Evolutionary conservation across 257 asterid species (phyloP), one percentile per base, ranked within the genome.

Genomic region (Galeopsis tetrahit): DNA sequence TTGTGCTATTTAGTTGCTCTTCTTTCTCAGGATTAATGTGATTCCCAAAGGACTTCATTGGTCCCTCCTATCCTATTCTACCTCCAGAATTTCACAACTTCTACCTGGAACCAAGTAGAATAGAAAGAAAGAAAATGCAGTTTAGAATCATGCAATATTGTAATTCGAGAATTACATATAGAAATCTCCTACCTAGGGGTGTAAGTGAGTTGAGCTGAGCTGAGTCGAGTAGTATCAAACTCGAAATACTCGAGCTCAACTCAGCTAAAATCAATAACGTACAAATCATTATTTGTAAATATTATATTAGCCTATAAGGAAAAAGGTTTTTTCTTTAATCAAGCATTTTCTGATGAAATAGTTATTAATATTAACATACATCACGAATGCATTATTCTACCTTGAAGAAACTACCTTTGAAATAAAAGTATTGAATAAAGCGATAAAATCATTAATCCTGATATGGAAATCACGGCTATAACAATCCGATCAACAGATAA

Each of bases 11-110:
- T 58, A 86, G 76, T 3, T 82, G 83, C 44, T 91, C 95, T 63
- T 87, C 93, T 39, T 77, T 86, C 56, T 81, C 88, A 5, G 91
- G 88, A 79, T 89, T 81, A 15, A 89, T 67, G 83, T 86, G 93
- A 64, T 75, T 78, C 72, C 66, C 40, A 9, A 87, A 79, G 6
- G 84, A 49, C 72, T 73, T 83, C 78, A 82, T 75, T 7, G 92
- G 78, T 74, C 80, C 82, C 75, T 75, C 73, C 89, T 79, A 80
- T 21, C 28, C 28, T 21, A 21, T 52, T 17, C 39, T 9, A 32
- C n/a, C 61, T 36, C 44, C 46, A 6, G 34, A 38, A 55, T 44
- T 17, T n/a, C 58, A 17, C 21, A 33, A 31, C 67, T 59, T 59
- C 38, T 67, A 59, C 21, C 61, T 17, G 40, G 38, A 2, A 15